A percentile compares a stretch with the other conserved stretches of the same genome.
phyloP scores from a whole-genome alignment of 1,284 basidiomycete species.

The Malassezia vespertilionis region DNA sequence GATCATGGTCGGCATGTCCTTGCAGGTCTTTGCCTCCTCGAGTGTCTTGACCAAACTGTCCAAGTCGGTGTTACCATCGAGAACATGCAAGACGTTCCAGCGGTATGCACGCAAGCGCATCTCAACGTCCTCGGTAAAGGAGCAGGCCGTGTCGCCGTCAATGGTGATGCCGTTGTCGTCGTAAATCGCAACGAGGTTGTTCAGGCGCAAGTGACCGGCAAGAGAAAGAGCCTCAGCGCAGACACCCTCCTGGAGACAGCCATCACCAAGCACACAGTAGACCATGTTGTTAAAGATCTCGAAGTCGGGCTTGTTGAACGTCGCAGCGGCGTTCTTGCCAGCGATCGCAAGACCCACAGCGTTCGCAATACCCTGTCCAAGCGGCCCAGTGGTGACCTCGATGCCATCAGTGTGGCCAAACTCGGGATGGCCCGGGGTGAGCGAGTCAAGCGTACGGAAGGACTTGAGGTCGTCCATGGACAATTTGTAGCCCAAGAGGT shows the following conservation, averaged over 20 bases:
- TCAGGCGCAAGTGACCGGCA: constrained; percentile 79
- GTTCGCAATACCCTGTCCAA: constrained; percentile 78
- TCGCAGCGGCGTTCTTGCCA: constrained; percentile 73
- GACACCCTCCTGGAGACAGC: constrained; percentile 92
- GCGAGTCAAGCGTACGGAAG: constrained; percentile 62
- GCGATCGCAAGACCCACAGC: constrained; percentile 87
- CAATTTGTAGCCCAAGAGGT: constrained; percentile 68
- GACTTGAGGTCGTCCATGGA: constrained; percentile 68
- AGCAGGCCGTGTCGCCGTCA: constrained; percentile 78
- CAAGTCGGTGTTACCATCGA: constrained; percentile 75
- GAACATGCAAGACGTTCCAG: constrained; percentile 80
- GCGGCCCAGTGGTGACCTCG: constrained; percentile 90
- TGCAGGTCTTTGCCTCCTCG: constrained; percentile 63
- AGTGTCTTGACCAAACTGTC: constrained; percentile 69
- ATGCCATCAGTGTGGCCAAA: constrained; percentile 69
- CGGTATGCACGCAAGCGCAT: constrained; percentile 79
- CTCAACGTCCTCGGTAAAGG: constrained; percentile 87
- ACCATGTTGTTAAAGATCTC: constrained; percentile 79
- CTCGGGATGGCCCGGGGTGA: constrained; percentile 68
- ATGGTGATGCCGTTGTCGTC: constrained; percentile 73
- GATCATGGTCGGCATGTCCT: constrained; percentile 75
- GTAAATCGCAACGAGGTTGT: constrained; percentile 62
- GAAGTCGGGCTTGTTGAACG: constrained; percentile 79
- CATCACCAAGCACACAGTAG: constrained; percentile 80
- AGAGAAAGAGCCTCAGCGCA: constrained; percentile 78